Conservation (phyloP, 805 yeast species). For the Metschnikowia sp. region DNA sequence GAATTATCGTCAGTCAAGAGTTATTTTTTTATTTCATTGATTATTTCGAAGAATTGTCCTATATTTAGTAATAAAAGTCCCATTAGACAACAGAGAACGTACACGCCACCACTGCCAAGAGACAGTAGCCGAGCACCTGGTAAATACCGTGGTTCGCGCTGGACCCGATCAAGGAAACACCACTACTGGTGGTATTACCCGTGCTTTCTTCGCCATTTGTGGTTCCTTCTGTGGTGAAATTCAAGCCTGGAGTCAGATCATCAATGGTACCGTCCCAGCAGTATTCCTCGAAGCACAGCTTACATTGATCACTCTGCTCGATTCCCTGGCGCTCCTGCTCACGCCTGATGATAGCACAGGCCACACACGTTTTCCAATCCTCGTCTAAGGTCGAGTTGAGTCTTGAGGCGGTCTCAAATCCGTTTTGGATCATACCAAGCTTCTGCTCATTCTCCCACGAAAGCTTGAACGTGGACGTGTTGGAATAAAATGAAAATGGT, state of each 20-base stretch:
- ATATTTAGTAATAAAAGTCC: too few relatives aligned
- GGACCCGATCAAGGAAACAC: conserved; percentile 11
- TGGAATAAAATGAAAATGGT: conserved; percentile 27
- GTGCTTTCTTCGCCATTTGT: conserved; percentile 27
- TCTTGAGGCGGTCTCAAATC: conserved; percentile 26
- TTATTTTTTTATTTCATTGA: background rate
- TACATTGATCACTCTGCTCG: conserved; percentile 66
- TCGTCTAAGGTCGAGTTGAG: conserved; percentile 63
- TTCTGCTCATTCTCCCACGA: conserved; percentile 23
- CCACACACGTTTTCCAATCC: conserved; percentile 71
- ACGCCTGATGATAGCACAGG: conserved; percentile 80
- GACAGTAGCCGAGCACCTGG: conserved; percentile 20
- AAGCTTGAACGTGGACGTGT: conserved; percentile 27
- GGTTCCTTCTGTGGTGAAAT: conserved; percentile 40
- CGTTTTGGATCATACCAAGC: conserved; percentile 25
- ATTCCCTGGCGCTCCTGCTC: conserved; percentile 64
- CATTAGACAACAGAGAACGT: conserved; percentile 7
- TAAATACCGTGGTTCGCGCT: conserved; percentile 8
- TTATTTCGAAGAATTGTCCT: background rate
- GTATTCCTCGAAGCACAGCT: conserved; percentile 63
- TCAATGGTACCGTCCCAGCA: conserved; percentile 65
- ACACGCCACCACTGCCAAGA: conserved; percentile 20
- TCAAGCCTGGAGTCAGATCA: conserved; percentile 22
- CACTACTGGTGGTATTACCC: conserved; percentile 18
- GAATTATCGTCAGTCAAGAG: too few relatives aligned